Conservation (phyloP, 2,329 filamentous ascomycete species). For the Aspergillus ochraceoroseus region DNA sequence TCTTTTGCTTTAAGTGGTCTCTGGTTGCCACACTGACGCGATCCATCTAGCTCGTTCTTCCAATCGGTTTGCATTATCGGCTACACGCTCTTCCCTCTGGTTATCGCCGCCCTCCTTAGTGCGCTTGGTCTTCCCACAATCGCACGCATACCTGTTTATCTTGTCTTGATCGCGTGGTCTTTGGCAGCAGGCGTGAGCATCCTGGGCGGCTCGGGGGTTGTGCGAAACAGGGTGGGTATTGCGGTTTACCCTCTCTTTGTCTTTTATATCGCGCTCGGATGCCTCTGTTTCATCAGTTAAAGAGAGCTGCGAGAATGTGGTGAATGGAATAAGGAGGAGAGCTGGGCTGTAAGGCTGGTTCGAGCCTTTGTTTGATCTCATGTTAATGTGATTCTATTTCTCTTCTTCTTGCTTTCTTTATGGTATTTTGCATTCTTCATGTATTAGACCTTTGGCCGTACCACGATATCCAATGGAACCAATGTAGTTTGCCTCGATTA, state of each 20-base stretch:
- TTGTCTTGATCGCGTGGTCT: constrained; percentile 84
- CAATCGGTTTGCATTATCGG: constrained; percentile 97
- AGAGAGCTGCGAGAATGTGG: neutral
- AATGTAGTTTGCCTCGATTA: neutral
- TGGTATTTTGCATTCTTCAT: constrained; percentile 7
- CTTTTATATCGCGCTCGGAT: constrained; percentile 89
- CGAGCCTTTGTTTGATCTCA: constrained; percentile 1
- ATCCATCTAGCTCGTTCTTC: constrained; percentile 75
- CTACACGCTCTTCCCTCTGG: constrained; percentile 94
- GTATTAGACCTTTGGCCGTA: constrained; percentile 15
- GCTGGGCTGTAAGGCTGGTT: neutral
- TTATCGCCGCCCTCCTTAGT: constrained; percentile 85
- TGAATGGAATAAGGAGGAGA: neutral
- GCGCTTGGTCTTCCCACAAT: constrained; percentile 75
- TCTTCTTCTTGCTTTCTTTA: constrained; percentile 7
- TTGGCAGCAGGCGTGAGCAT: constrained; percentile 94
- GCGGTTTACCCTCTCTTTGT: constrained; percentile 93
- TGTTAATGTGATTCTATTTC: constrained; percentile 10
- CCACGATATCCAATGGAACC: constrained; percentile 23
- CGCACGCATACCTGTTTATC: constrained; percentile 81
- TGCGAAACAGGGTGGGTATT: constrained; percentile 88
- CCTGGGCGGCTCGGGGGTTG: constrained; percentile 86
- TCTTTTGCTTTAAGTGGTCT: neutral
- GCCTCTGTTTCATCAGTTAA: constrained; percentile 94
- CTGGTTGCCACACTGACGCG: constrained; percentile 18